Conservation (phyloP, 2,329 filamentous ascomycete species). For the Claviceps fusiformis region DNA sequence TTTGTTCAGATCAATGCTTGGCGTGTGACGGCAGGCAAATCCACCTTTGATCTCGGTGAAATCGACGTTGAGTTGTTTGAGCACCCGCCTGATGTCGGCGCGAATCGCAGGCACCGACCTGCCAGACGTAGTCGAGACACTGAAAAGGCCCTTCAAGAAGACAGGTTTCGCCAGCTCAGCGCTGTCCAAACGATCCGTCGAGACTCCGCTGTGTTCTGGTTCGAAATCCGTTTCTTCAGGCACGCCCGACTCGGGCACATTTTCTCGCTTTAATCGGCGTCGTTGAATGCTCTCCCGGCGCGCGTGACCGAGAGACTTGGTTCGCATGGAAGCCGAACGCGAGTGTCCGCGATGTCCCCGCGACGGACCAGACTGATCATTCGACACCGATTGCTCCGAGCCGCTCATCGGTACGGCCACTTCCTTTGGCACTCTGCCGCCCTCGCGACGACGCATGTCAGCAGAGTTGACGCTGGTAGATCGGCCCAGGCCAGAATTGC, state of each 20-base stretch:
- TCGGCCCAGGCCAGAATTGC: slow-evolving; percentile 58
- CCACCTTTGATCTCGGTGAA: slow-evolving; percentile 87
- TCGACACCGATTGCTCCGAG: slow-evolving; percentile 58
- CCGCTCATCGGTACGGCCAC: slow-evolving; percentile 65
- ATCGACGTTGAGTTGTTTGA: slow-evolving; percentile 79
- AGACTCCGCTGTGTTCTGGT: slow-evolving; percentile 46
- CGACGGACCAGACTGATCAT: slow-evolving; percentile 37
- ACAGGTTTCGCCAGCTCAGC: slow-evolving; percentile 84
- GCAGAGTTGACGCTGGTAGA: slow-evolving; percentile 88
- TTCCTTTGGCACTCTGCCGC: slow-evolving; percentile 31
- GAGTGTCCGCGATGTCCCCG: slow-evolving; percentile 37
- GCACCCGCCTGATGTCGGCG: slow-evolving; percentile 76
- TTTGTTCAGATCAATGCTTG: slow-evolving; percentile 77
- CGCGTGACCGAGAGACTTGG: slow-evolving; percentile 81
- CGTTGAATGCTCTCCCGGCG: slow-evolving; percentile 87
- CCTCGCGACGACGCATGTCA: slow-evolving; percentile 56
- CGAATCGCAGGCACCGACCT: slow-evolving; percentile 80
- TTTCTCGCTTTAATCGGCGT: slow-evolving; percentile 60
- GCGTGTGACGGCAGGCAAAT: slow-evolving; percentile 76
- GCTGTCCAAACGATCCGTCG: slow-evolving; percentile 47
- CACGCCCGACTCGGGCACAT: slow-evolving; percentile 60
- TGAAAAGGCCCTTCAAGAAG: slow-evolving; percentile 91
- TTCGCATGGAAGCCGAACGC: slow-evolving; percentile 53
- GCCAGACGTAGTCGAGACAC: slow-evolving; percentile 88
- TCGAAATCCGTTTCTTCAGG: slow-evolving; percentile 86